Conservation (phyloP, 441 rosid species). For the Pelargonium fulgidum region DNA sequence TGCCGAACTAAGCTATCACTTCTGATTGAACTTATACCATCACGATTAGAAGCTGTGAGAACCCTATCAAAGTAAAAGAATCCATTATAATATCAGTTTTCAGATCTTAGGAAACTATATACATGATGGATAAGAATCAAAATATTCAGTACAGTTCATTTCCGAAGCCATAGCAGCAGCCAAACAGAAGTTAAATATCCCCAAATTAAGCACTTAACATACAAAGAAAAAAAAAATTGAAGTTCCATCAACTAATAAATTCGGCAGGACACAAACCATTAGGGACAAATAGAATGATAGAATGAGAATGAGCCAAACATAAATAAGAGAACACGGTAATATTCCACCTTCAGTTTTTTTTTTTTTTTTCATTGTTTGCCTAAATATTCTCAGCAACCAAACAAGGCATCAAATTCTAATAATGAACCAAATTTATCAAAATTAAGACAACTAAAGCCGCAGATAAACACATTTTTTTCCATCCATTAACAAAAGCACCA, state of each 20-base stretch:
- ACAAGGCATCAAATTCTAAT: not conserved
- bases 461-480: not conserved
- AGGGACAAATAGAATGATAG: too few species aligned
- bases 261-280: too few species aligned
- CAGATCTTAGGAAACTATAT: not conserved
- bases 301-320: too few species aligned
- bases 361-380: not conserved
- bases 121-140: not conserved
- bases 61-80: constrained; percentile 32
- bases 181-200: not conserved
- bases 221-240: not conserved
- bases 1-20: constrained; percentile 52
- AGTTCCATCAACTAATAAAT: not conserved
- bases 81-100: not conserved
- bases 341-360: not conserved
- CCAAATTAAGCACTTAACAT: not conserved
- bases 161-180: not conserved
- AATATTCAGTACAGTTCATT: not conserved
- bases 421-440: not conserved
- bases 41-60: constrained; percentile 36
- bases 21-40: constrained; percentile 25
- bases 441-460: not conserved
- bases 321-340: not conserved
- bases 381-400: constrained; percentile 3
- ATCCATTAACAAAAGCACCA: constrained; percentile 3